phyloP scores from a whole-genome alignment of 352 stramenopile genomes.

The Globisporangium middletonii region DNA sequence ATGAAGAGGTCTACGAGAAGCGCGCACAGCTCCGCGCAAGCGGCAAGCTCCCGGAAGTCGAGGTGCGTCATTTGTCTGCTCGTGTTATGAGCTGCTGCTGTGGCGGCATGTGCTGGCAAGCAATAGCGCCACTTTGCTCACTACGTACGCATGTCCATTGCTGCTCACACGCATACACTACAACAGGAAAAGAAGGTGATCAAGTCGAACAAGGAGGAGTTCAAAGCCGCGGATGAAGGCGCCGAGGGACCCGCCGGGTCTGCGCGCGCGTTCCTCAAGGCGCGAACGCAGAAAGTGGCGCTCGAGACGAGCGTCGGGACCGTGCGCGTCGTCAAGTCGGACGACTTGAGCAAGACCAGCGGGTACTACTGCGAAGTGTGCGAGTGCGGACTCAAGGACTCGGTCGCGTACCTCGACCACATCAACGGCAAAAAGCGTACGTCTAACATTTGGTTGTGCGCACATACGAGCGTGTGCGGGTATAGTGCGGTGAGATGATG shows the following conservation, averaged over 20 bases:
- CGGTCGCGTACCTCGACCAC: conserved; percentile 91
- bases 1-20: conserved; percentile 70
- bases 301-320: conserved; percentile 84
- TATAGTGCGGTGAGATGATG: neutral
- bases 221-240: conserved; percentile 58
- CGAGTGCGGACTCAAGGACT: conserved; percentile 90
- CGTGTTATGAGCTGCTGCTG: neutral
- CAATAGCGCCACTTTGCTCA: too few species aligned
- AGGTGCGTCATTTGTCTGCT: conserved; percentile 20
- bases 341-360: conserved; percentile 69
- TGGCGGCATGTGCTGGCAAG: too few species aligned
- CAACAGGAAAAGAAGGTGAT: conserved; percentile 63
- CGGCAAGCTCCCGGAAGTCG: conserved; percentile 48
- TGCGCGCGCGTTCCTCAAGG: conserved; percentile 72
- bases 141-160: neutral
- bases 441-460: conserved; percentile 13
- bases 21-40: conserved; percentile 68
- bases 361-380: conserved; percentile 93
- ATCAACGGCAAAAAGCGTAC: conserved; percentile 94
- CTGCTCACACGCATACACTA: neutral
- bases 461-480: neutral
- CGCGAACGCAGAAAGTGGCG: conserved; percentile 65
- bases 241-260: conserved; percentile 58
- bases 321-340: conserved; percentile 81
- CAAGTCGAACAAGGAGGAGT: conserved; percentile 69